A percentile compares a stretch with the other conserved stretches of the same genome.
Conservation (phyloP, 2,329 filamentous ascomycete genomes). For the Fusarium secorum region DNA sequence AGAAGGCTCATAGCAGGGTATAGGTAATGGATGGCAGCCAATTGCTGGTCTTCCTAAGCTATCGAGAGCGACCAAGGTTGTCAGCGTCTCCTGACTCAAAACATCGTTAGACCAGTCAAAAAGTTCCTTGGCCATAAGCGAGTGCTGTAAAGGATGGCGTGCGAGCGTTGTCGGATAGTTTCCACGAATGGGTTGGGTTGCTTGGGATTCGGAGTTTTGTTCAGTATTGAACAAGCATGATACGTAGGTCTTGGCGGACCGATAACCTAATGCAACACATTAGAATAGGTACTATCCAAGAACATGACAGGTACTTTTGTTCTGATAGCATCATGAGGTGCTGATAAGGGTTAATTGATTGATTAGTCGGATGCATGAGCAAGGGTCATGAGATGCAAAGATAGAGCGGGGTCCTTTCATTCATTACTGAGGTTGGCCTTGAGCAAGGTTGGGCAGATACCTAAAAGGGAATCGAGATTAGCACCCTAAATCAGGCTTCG, state of each 20-base stretch:
- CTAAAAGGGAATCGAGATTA: neutral
- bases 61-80: conserved; percentile 3
- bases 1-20: conserved; percentile 2
- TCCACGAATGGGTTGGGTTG: conserved; percentile 11
- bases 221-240: neutral
- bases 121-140: conserved; percentile 1
- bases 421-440: neutral
- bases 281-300: conserved; percentile 1
- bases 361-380: conserved; percentile 10
- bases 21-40: conserved; percentile 7
- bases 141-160: conserved; percentile 4
- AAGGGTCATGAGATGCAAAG: conserved; percentile 9
- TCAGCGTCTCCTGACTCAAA: conserved; percentile 5
- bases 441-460: neutral
- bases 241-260: neutral
- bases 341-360: conserved; percentile 25
- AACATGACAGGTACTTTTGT: conserved; percentile 29
- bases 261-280: conserved; percentile 25
- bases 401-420: conserved; percentile 1
- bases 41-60: conserved; percentile 3
- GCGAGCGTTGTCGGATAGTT: conserved; percentile 1
- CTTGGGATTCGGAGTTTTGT: neutral
- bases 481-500: neutral
- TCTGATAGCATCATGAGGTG: neutral
- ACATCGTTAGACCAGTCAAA: neutral